Conservation (phyloP, 139 green algal genomes). For the Chlorella sp. region DNA sequence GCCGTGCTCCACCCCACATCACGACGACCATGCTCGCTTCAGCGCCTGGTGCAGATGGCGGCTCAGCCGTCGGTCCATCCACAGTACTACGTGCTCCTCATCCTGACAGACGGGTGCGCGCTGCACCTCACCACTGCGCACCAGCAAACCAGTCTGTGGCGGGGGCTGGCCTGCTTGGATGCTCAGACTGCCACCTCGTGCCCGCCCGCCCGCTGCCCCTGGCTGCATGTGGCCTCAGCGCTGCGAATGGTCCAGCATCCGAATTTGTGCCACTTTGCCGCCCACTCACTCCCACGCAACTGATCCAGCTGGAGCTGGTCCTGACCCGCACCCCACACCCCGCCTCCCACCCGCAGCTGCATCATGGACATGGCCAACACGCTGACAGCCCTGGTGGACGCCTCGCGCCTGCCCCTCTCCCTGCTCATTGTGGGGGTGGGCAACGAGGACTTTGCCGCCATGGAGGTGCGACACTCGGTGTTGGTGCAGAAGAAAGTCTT, state of each 20-base stretch:
- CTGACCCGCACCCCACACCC: too few species aligned
- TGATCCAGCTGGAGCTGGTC: too few species aligned
- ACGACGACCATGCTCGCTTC: too few species aligned
- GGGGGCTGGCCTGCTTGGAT: not conserved
- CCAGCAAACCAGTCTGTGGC: not conserved
- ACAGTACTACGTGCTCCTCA: constrained; percentile 58
- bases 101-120: constrained; percentile 56
- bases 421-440: constrained; percentile 68
- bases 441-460: constrained; percentile 48
- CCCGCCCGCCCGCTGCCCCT: too few species aligned
- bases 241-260: not conserved
- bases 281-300: not conserved
- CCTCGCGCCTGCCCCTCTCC: constrained; percentile 55
- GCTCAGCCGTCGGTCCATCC: not conserved
- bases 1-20: too few species aligned
- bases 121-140: not conserved
- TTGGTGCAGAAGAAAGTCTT: too few species aligned
- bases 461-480: constrained; percentile 42
- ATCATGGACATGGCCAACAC: constrained; percentile 62
- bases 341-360: not conserved
- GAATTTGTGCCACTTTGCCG: not conserved
- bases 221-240: too few species aligned
- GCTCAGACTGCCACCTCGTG: not conserved
- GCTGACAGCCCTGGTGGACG: constrained; percentile 45
- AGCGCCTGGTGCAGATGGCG: not conserved